These are phyloP conservation scores for Termitomyces sp. DNA, from an alignment of 768 basidiomycete species.

Conservation along the genomic window DNA sequence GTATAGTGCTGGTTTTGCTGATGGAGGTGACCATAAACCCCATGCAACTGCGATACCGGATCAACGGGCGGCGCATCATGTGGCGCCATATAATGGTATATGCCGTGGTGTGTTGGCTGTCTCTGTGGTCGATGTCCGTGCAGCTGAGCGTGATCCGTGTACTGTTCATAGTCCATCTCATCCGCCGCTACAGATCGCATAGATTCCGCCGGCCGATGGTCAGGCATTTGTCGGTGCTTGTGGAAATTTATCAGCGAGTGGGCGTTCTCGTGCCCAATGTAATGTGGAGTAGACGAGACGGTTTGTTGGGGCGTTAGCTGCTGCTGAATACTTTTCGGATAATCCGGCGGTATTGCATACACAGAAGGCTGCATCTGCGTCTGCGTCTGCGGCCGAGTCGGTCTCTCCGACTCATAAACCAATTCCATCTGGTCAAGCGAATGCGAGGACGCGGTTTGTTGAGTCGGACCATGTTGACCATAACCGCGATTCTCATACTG, in stretches of 20 bases:
- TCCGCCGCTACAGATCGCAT: neutral
- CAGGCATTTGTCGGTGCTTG: neutral
- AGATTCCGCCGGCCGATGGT: neutral
- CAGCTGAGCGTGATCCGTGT: neutral
- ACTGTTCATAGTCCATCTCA: neutral
- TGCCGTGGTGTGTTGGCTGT: no score
- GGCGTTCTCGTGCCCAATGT: neutral
- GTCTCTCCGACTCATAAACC: neutral
- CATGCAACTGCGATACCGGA: slow-evolving; percentile 14
- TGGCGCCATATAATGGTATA: no score
- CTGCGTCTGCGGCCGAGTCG: neutral
- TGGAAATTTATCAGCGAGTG: neutral
- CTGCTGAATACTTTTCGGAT: slow-evolving; percentile 4
- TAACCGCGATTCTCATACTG: no score
- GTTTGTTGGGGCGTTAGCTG: neutral
- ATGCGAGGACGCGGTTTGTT: neutral
- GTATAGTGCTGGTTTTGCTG: slow-evolving; percentile 41
- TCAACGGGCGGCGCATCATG: slow-evolving; percentile 3
- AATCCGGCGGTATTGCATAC: slow-evolving; percentile 23
- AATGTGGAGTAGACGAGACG: neutral
- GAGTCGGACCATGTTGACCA: neutral
- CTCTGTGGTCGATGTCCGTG: neutral
- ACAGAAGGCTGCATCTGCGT: slow-evolving; percentile 14
- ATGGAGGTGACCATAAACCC: slow-evolving; percentile 5
- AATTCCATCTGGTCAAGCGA: neutral